phyloP scores from a whole-genome alignment of 2,329 filamentous ascomycete genomes.

The Cadophora malorum region DNA sequence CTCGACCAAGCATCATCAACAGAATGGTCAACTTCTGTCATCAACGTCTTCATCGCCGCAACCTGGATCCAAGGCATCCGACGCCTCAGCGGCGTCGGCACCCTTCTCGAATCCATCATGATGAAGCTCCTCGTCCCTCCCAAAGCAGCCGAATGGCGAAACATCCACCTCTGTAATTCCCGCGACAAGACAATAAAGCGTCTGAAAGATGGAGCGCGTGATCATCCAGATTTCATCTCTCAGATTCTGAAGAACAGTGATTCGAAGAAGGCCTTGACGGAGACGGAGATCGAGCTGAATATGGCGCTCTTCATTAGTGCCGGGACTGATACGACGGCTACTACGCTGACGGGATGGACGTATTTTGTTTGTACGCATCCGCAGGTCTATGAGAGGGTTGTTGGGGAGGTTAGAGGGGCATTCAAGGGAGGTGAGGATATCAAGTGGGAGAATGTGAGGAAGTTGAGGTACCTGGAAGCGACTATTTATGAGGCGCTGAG shows the following conservation, averaged over 20 bases:
- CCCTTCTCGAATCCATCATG: conserved; percentile 16
- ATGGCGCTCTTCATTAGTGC: conserved; percentile 11
- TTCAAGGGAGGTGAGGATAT: background rate
- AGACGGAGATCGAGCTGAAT: conserved; percentile 11
- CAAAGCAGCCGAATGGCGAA: conserved; percentile 20
- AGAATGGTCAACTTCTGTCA: conserved; percentile 23
- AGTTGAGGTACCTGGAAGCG: conserved; percentile 17
- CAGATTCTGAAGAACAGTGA: conserved; percentile 6
- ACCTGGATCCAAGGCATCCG: conserved; percentile 22
- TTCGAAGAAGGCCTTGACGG: background rate
- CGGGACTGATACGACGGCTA: conserved; percentile 11
- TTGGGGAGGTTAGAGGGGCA: conserved; percentile 4
- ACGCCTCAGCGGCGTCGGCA: conserved; percentile 15
- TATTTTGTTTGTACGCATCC: conserved; percentile 6
- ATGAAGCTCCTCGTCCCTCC: conserved; percentile 18
- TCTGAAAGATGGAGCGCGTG: background rate
- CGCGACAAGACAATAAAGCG: conserved; percentile 14
- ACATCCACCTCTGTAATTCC: conserved; percentile 19
- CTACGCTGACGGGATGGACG: conserved; percentile 7
- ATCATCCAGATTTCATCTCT: conserved; percentile 8
- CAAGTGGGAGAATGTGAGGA: too few species aligned
- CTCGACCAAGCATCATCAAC: conserved; percentile 11
- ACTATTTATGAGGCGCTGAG: conserved; percentile 22
- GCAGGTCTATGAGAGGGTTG: background rate
- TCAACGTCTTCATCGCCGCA: conserved; percentile 23